Evolutionary conservation across 805 yeast species (phyloP).

Genomic region (Saccharomycopsis guyanensis): DNA sequence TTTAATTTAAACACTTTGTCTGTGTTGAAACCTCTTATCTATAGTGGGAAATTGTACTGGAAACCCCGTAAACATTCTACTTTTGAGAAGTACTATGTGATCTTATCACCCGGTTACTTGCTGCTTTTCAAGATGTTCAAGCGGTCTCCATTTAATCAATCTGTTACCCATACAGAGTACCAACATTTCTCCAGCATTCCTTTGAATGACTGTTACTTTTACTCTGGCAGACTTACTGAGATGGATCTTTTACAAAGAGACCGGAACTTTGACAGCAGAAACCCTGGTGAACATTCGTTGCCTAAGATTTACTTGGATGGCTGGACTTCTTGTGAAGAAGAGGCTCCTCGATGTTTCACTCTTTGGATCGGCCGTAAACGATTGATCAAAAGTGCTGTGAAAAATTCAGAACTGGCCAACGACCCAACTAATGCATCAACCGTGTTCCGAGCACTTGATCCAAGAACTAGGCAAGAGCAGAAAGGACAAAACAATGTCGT

Average conservation of each 20-base stretch:
- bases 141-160: constrained; percentile 39
- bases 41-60: constrained; percentile 60
- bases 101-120: constrained; percentile 65
- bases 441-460: constrained; percentile 10
- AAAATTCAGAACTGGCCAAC: neutral
- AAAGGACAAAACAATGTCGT: constrained; percentile 24
- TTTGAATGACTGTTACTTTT: constrained; percentile 61
- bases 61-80: constrained; percentile 63
- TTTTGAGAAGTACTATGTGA: constrained; percentile 53
- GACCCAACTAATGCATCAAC: constrained; percentile 11
- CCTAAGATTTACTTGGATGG: constrained; percentile 80
- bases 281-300: constrained; percentile 49
- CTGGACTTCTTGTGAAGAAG: constrained; percentile 76
- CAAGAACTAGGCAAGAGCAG: constrained; percentile 20
- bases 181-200: constrained; percentile 52
- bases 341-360: constrained; percentile 67
- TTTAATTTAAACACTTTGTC: constrained; percentile 53
- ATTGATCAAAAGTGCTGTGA: constrained; percentile 25
- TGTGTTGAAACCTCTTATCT: constrained; percentile 49
- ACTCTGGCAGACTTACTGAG: constrained; percentile 58
- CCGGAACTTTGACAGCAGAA: constrained; percentile 36
- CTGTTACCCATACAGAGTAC: constrained; percentile 42
- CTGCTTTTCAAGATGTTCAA: constrained; percentile 46
- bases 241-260: constrained; percentile 45
- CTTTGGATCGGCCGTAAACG: constrained; percentile 74